These are phyloP conservation scores for Tephrocybe rancida DNA, from an alignment of 768 basidiomycete species.

Conservation along the genomic window DNA sequence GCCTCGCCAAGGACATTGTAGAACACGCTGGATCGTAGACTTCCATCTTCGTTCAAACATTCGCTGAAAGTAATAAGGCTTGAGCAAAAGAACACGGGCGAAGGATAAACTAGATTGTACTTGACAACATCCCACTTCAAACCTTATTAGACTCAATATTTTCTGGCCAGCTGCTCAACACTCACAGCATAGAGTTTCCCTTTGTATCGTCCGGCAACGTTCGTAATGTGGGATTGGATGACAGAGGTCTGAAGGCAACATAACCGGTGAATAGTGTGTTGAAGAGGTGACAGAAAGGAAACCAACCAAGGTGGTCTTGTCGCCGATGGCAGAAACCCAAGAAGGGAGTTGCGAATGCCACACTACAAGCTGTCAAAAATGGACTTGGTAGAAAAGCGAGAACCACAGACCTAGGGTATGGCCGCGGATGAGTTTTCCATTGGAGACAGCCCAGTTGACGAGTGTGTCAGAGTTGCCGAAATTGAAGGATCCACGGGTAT, in stretches of 20 bases:
- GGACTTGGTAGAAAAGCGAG: background rate
- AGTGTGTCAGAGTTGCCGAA: slow-evolving; percentile 36
- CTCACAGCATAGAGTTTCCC: slow-evolving; percentile 44
- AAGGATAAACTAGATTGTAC: slow-evolving; percentile 22
- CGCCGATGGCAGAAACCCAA: slow-evolving; percentile 41
- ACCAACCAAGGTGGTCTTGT: slow-evolving; percentile 37
- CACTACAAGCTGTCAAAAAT: slow-evolving; percentile 14
- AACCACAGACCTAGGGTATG: slow-evolving; percentile 34
- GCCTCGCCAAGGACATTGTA: slow-evolving; percentile 50
- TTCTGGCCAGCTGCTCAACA: no score
- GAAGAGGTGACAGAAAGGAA: background rate
- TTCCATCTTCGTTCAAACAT: slow-evolving; percentile 55
- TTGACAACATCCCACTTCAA: slow-evolving; percentile 46
- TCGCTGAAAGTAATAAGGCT: slow-evolving; percentile 29
- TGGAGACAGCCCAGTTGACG: slow-evolving; percentile 42
- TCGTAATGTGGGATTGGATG: slow-evolving; percentile 49
- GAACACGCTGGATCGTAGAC: slow-evolving; percentile 48
- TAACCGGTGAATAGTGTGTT: background rate
- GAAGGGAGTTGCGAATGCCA: slow-evolving; percentile 43
- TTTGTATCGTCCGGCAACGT: slow-evolving; percentile 45
- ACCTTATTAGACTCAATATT: background rate
- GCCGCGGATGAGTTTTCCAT: slow-evolving; percentile 43
- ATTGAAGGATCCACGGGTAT: slow-evolving; percentile 30
- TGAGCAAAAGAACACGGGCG: background rate
- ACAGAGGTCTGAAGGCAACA: slow-evolving; percentile 34